Base-by-base conservation (phyloP, 2,329 filamentous ascomycete species). In the Monilinia vaccinii-corymbosi region DNA sequence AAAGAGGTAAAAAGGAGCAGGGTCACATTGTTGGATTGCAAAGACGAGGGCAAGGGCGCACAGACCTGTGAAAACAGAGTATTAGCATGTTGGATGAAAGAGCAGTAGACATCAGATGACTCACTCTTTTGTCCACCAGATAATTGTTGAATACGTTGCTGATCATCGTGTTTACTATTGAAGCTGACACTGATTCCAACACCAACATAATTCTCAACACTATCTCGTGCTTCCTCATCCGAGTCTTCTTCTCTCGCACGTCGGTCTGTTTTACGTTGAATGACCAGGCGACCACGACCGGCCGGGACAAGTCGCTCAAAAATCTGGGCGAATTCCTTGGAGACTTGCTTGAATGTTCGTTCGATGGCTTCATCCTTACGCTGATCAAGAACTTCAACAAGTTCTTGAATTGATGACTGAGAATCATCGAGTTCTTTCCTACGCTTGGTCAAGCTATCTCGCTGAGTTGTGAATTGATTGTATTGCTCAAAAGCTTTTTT, bases 401-500 rank as follows among this genome's bases (percentile, higher is more conserved):
- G 85, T 67, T 95, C 91, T 71, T 95, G 87, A 67, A 99, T 99
- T 1, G 90, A 93, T 40, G 79, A 81, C 67, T 96, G 91, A 3
- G 89, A 93, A 16, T 85, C 86, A 68, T 96, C 91, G 13, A 99
- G 84, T 72, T 97, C 94, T 68, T 87, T 83, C 53, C 93, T 85
- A 66, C 94, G 88, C 70, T 89, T 88, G 53, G 89, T 88, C 21
- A 99, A 80, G 25, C 88, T 87, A 63, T 96, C 92, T 60, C 95
- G 88, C 74, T 97, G 91, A 55, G 86, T 88, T 9, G 93, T 97
- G 73, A 97, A 99, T 76, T 87, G 96, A 76, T 93, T 95, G 78
- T 97, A 99, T 73, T 99, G 94, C 75, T 99, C 95, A 71, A 97
- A 96, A 0, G 94, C 94, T 76, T 99, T 97, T 77, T 97, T 99